Conservation (phyloP, 2,329 filamentous ascomycete species). For the Cercospora citrullina region DNA sequence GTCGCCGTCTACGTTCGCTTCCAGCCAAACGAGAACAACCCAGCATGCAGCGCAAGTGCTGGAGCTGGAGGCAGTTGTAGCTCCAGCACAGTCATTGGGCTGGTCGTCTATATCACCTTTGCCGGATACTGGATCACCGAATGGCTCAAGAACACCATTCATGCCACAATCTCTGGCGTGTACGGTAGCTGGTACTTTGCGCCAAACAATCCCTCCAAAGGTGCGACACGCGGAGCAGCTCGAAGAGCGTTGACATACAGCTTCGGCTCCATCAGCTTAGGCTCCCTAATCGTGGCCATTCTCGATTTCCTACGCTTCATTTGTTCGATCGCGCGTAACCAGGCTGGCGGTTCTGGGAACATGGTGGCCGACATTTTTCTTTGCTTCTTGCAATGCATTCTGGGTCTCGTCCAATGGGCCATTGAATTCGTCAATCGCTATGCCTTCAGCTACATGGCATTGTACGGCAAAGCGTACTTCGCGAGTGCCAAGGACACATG, state of each 20-base stretch:
- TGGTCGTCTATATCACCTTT: conserved; percentile 85
- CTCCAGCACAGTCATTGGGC: conserved; percentile 73
- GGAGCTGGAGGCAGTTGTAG: conserved; percentile 63
- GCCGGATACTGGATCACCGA: conserved; percentile 93
- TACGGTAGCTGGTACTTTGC: conserved; percentile 95
- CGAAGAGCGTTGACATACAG: conserved; percentile 82
- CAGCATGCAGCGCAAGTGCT: conserved; percentile 54
- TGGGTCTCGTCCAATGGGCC: conserved; percentile 78
- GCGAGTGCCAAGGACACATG: conserved; percentile 85
- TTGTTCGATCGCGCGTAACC: conserved; percentile 73
- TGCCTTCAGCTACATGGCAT: conserved; percentile 72
- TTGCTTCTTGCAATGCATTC: conserved; percentile 74
- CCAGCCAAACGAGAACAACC: conserved; percentile 61
- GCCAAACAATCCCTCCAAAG: conserved; percentile 66
- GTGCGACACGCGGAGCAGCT: conserved; percentile 79
- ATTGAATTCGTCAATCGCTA: conserved; percentile 75
- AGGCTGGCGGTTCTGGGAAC: conserved; percentile 66
- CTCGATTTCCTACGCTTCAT: conserved; percentile 82
- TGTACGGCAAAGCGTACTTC: conserved; percentile 89
- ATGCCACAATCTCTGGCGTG: conserved; percentile 81
- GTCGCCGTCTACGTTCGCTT: conserved; percentile 85
- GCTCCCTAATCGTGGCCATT: conserved; percentile 81
- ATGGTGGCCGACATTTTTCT: conserved; percentile 66
- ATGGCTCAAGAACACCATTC: conserved; percentile 90
- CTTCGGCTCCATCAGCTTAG: conserved; percentile 86